Base-by-base conservation (phyloP, 2,329 filamentous ascomycete species). In the Albophoma yamanashiensis region DNA sequence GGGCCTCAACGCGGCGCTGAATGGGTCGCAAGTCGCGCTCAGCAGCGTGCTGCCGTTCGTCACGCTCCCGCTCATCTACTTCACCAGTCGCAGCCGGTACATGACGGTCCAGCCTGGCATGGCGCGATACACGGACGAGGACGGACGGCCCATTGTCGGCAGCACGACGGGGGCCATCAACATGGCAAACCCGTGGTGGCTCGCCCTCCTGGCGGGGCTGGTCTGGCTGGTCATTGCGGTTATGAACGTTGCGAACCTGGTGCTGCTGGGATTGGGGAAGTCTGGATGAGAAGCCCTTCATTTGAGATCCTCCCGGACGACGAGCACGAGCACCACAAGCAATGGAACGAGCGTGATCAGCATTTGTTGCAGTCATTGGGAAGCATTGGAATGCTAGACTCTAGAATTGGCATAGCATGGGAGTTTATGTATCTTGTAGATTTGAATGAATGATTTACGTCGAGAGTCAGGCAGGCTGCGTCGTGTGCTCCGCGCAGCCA, bases 21-120 rank as follows among this genome's bases (percentile, higher is more conserved):
- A 88, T 36, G 91, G 82, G 0, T 87, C 82, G 3, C 91, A 96
- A 72, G 90, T 95, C 8, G 88, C 84, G 0, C 78, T 96, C 17
- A 91, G 87, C 66, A 82, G 92, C 14, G 89, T 92, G 15, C 71
- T 96, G 58, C 91, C 91, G 0, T 92, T 96, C 69, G 84, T 93
- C n/a, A 86, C 84, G 1, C 89, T 90, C 1, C 91, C 91, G 1
- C 76, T 96, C 39, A 88, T 96, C 60, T 95, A 89, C 74, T 95
- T 95, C 67, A 96, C 91, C 0, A 90, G 88, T 66, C 81, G 87
- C 52, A 83, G 85, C 65, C 85, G 85, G 68, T 94, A 88, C 73
- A 96, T 96, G 91, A 89, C 84, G 11, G 88, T 90, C 7, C 71
- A 74, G 60, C 74, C 79, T 2, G 79, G 79, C 40, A 69, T 71